Evolutionary conservation across 257 asterid genomes (phyloP).

Genomic region (Fraxinus quadrangulata): DNA sequence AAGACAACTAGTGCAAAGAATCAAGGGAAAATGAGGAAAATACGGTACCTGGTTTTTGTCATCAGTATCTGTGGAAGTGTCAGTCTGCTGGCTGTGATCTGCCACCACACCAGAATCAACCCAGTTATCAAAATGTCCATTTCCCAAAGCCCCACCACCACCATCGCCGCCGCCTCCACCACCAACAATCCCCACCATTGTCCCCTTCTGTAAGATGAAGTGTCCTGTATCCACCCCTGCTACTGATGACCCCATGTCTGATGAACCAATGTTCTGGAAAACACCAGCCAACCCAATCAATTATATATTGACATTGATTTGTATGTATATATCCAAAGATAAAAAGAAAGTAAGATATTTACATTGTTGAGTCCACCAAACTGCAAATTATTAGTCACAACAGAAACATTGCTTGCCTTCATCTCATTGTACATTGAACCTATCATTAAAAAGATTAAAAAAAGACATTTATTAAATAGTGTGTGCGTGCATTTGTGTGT

Average conservation of each 20-base stretch:
- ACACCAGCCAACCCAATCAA: conserved; percentile 2
- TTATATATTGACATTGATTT: not conserved
- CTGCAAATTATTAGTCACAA: conserved; percentile 42
- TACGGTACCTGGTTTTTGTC: conserved; percentile 40
- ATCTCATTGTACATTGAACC: conserved; percentile 50
- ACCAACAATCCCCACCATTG: conserved; percentile 36
- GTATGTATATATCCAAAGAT: not conserved
- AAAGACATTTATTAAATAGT: not conserved
- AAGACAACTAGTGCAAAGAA: not conserved
- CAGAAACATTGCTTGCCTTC: conserved; percentile 52
- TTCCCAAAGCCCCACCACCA: conserved; percentile 51
- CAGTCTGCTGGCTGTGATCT: conserved; percentile 60
- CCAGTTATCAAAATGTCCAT: conserved; percentile 57
- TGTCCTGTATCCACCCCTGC: conserved; percentile 52
- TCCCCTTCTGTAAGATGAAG: conserved; percentile 43
- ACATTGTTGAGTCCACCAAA: conserved; percentile 62
- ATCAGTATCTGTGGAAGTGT: conserved; percentile 58
- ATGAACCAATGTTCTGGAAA: conserved; percentile 64
- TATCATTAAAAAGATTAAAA: conserved; percentile 8
- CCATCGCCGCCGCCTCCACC: conserved; percentile 25
- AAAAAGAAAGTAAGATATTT: conserved; percentile 15
- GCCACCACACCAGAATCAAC: conserved; percentile 54
- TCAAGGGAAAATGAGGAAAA: not conserved
- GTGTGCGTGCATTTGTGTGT: no score
- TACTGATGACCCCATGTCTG: conserved; percentile 62